Percentiles rank a stretch among this genome's conserved stretches.
phyloP scores from a whole-genome alignment of 2,329 filamentous ascomycete species.

The Leptographium procerum region DNA sequence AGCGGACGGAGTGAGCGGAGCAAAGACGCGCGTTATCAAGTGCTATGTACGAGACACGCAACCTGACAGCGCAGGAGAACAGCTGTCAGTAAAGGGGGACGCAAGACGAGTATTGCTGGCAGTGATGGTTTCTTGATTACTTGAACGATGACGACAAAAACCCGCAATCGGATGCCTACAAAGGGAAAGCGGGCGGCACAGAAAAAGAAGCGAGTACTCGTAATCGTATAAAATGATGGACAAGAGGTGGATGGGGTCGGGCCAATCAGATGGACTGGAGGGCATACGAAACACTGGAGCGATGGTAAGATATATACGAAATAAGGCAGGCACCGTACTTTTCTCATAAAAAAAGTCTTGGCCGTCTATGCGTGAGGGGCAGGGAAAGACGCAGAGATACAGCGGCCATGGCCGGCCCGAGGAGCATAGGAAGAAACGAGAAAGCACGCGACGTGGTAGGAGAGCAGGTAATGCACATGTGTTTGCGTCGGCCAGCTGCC shows the following conservation, averaged over 20 bases:
- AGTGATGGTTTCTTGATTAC: neutral
- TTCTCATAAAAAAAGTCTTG: neutral
- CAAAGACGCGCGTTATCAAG: neutral
- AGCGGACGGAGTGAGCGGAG: neutral
- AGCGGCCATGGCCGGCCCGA: neutral
- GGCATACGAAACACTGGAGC: neutral
- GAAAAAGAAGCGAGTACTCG: neutral
- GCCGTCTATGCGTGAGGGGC: neutral
- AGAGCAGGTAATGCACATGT: neutral
- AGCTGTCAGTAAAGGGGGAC: neutral
- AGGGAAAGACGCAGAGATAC: neutral
- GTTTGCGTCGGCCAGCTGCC: neutral
- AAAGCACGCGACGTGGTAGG: too few relatives aligned
- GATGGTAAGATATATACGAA: neutral
- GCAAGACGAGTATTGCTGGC: neutral
- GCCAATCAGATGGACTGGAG: neutral
- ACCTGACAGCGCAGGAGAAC: neutral
- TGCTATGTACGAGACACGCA: neutral
- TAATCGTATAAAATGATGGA: neutral
- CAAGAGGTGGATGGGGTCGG: neutral
- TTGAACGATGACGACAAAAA: neutral
- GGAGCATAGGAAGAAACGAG: neutral
- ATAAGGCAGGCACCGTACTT: neutral
- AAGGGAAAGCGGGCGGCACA: neutral
- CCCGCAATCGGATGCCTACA: neutral